These are phyloP conservation scores for Ballota nigra DNA, from an alignment of 257 asterid genomes.

Conservation along the genomic window DNA sequence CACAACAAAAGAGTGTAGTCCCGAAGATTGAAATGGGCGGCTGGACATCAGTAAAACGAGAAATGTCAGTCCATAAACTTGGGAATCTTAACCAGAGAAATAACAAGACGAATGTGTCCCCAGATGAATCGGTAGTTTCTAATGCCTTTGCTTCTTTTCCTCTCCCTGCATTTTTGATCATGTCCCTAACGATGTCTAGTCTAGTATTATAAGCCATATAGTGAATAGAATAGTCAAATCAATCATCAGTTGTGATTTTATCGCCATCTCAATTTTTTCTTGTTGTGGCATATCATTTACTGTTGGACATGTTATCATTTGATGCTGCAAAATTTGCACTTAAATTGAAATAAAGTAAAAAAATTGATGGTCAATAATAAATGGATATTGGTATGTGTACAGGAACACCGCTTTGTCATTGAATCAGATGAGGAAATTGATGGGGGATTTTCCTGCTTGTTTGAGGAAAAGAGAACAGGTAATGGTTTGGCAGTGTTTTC, in stretches of 20 bases:
- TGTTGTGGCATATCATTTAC: not conserved
- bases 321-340: not conserved
- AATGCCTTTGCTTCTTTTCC: slow-evolving; percentile 20
- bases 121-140: slow-evolving; percentile 44
- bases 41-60: slow-evolving; percentile 73
- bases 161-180: slow-evolving; percentile 10
- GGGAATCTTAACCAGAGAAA: slow-evolving; percentile 30
- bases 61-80: slow-evolving; percentile 33
- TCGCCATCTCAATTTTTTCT: not conserved
- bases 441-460: slow-evolving; percentile 61
- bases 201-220: not conserved
- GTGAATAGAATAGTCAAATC: not conserved
- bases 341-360: slow-evolving; percentile 7
- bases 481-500: slow-evolving; percentile 12
- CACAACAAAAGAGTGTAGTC: slow-evolving; percentile 30
- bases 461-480: slow-evolving; percentile 64
- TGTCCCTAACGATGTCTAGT: not conserved
- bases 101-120: slow-evolving; percentile 36
- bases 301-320: not conserved
- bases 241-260: slow-evolving; percentile 5
- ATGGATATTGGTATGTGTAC: slow-evolving; percentile 36
- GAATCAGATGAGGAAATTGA: slow-evolving; percentile 82
- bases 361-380: slow-evolving; percentile 20
- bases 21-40: slow-evolving; percentile 51
- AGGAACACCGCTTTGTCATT: slow-evolving; percentile 32